Percentiles rank a stretch among this genome's conserved stretches.
Evolutionary conservation across 129 eudicot species (phyloP).

Genomic region (Scalesia atractyloides): DNA sequence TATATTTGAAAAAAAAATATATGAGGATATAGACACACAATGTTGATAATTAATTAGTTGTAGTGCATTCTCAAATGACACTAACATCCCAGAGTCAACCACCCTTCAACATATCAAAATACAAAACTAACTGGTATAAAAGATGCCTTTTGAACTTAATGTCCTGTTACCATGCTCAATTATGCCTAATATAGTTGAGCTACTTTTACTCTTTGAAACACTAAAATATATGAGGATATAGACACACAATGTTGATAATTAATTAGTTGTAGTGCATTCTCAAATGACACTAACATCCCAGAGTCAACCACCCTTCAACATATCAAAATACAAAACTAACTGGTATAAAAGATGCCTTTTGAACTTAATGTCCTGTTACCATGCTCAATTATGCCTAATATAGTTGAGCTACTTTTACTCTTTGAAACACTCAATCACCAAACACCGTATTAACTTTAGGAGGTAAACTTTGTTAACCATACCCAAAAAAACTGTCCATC

Average conservation of each 20-base stretch:
- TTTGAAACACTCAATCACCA: not conserved
- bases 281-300: constrained; percentile 3
- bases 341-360: not conserved
- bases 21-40: not conserved
- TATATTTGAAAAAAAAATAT: not conserved
- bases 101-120: constrained; percentile 6
- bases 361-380: constrained; percentile 15
- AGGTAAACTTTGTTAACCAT: constrained; percentile 3
- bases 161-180: constrained; percentile 8
- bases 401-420: constrained; percentile 2
- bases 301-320: constrained; percentile 8
- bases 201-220: constrained; percentile 10
- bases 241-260: not conserved
- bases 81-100: not conserved
- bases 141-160: constrained; percentile 3
- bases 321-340: constrained; percentile 11
- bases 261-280: not conserved
- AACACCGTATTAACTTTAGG: not conserved
- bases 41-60: not conserved
- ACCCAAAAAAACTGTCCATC: not conserved
- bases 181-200: constrained; percentile 1
- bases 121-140: constrained; percentile 14
- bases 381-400: constrained; percentile 5
- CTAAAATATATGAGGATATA: not conserved
- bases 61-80: constrained; percentile 10